A percentile compares a stretch with the other conserved stretches of the same genome.
Evolutionary conservation across 768 basidiomycete species (phyloP).

Genomic region (Kwoniella pini): DNA sequence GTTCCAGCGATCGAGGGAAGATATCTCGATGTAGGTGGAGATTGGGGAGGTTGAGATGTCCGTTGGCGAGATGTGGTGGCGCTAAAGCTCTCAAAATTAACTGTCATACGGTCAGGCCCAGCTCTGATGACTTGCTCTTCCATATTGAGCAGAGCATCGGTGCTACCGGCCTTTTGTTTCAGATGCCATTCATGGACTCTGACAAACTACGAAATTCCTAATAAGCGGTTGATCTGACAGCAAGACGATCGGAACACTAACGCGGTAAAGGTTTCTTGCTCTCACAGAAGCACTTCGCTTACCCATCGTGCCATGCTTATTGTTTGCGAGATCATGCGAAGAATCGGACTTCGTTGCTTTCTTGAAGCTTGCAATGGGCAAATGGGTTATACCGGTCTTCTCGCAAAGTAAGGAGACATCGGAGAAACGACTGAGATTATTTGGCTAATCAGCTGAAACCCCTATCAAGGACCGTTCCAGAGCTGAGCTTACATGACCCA

Average conservation of each 20-base stretch:
- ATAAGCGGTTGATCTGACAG: too few relatives aligned
- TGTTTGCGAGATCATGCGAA: slow-evolving; percentile 65
- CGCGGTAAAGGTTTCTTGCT: slow-evolving; percentile 85
- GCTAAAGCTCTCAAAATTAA: slow-evolving; percentile 25
- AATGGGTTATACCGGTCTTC: slow-evolving; percentile 77
- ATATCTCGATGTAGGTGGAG: not conserved
- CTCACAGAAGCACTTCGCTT: slow-evolving; percentile 73
- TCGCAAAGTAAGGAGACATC: slow-evolving; percentile 93
- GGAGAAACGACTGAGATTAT: slow-evolving; percentile 66
- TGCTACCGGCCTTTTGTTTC: slow-evolving; percentile 8
- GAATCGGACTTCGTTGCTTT: slow-evolving; percentile 56
- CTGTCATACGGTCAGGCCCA: too few relatives aligned
- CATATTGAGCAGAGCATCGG: slow-evolving; percentile 24
- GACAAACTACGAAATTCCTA: too few relatives aligned
- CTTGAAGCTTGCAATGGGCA: slow-evolving; percentile 41
- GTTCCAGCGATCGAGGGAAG: slow-evolving; percentile 50
- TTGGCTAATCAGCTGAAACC: not conserved
- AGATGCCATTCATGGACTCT: slow-evolving; percentile 63
- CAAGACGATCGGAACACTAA: too few relatives aligned
- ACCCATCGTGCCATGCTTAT: slow-evolving; percentile 73
- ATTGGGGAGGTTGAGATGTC: slow-evolving; percentile 2
- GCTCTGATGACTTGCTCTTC: slow-evolving; percentile 6
- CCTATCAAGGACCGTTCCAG: not conserved
- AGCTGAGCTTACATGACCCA: slow-evolving; percentile 70
- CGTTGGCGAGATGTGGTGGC: slow-evolving; percentile 18